Evolutionary conservation across 176 grass and related monocot species (phyloP).

Genomic region (Panicum miliaceum): DNA sequence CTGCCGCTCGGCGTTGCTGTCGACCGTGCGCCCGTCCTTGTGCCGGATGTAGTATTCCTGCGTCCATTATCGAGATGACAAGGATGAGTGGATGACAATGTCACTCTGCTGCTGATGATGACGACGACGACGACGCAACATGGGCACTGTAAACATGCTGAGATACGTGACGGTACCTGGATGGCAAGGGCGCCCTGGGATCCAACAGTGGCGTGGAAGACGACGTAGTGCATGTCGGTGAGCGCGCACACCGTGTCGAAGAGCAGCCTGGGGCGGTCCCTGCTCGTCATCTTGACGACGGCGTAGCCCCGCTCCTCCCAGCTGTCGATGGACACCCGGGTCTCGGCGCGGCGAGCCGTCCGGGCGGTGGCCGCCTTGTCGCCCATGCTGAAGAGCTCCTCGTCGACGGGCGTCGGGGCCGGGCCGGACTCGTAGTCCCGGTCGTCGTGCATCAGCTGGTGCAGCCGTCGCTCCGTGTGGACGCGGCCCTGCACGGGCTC

Average conservation of each 20-base stretch:
- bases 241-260: constrained; percentile 83
- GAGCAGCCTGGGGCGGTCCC: constrained; percentile 66
- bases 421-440: constrained; percentile 62
- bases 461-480: constrained; percentile 69
- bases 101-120: background rate
- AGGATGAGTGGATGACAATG: constrained; percentile 1
- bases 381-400: constrained; percentile 44
- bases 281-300: constrained; percentile 72
- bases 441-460: constrained; percentile 83
- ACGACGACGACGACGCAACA: background rate
- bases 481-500: constrained; percentile 56
- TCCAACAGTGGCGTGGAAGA: constrained; percentile 70
- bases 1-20: constrained; percentile 59
- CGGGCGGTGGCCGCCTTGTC: constrained; percentile 19
- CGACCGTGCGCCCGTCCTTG: constrained; percentile 68
- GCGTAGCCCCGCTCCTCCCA: constrained; percentile 76
- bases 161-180: constrained; percentile 43
- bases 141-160: background rate
- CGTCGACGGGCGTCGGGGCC: constrained; percentile 50
- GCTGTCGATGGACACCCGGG: constrained; percentile 60
- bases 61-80: background rate
- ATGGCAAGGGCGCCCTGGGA: constrained; percentile 66
- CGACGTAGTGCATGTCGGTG: constrained; percentile 82
- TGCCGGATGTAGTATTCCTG: constrained; percentile 86
- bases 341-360: constrained; percentile 19